These are phyloP conservation scores for Hansfordia pulvinata DNA, from an alignment of 2,329 filamentous ascomycete genomes.

Conservation along the genomic window DNA sequence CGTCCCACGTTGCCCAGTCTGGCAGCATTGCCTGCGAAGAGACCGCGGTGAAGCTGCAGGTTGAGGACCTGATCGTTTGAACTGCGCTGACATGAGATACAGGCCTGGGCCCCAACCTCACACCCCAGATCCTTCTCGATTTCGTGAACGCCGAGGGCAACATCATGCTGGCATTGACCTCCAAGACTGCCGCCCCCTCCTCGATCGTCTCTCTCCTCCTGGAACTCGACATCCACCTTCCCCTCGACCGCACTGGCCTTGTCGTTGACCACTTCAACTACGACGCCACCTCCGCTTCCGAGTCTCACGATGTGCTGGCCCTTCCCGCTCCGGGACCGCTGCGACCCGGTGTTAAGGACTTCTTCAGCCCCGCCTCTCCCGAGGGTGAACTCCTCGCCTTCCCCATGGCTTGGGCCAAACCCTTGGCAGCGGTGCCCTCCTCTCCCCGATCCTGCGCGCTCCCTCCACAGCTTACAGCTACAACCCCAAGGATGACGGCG, in stretches of 20 bases:
- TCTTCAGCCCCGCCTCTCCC: slow-evolving; percentile 53
- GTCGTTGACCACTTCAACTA: slow-evolving; percentile 96
- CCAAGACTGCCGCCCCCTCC: slow-evolving; percentile 53
- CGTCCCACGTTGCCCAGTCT: slow-evolving; percentile 4
- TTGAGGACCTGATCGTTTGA: neutral
- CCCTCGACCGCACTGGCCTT: slow-evolving; percentile 68
- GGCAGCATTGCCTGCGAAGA: no score
- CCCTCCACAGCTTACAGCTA: slow-evolving; percentile 83
- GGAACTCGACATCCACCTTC: slow-evolving; percentile 82
- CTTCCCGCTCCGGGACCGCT: slow-evolving; percentile 53
- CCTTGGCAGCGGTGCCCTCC: slow-evolving; percentile 63
- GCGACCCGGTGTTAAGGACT: slow-evolving; percentile 59
- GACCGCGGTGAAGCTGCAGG: neutral
- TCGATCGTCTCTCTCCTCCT: slow-evolving; percentile 66
- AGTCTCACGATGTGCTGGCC: slow-evolving; percentile 80
- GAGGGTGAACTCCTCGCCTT: slow-evolving; percentile 55
- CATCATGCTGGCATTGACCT: slow-evolving; percentile 73
- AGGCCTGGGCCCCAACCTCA: slow-evolving; percentile 81
- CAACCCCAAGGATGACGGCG: slow-evolving; percentile 76
- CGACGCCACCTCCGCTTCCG: slow-evolving; percentile 60
- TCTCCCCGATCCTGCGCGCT: slow-evolving; percentile 72
- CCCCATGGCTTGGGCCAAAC: slow-evolving; percentile 68
- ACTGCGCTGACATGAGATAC: neutral
- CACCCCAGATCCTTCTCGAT: slow-evolving; percentile 73
- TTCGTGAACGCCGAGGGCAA: slow-evolving; percentile 90